phyloP scores from a whole-genome alignment of 495 filamentous ascomycete species.

The Hypoxylon lienhwacheense region DNA sequence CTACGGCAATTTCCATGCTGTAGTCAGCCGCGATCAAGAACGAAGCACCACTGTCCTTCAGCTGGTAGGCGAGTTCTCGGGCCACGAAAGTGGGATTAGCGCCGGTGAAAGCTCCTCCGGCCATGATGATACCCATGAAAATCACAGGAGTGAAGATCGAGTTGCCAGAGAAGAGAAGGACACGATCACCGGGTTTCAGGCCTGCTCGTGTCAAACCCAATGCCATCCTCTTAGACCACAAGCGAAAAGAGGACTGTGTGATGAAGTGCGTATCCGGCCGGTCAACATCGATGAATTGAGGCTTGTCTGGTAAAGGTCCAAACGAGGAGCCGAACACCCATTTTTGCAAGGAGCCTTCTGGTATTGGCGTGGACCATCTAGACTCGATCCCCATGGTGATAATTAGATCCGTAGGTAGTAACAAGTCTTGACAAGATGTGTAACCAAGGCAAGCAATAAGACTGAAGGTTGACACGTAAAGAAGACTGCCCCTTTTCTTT shows the following conservation, averaged over 20 bases:
- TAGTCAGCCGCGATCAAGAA: conserved; percentile 62
- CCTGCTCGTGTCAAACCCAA: conserved; percentile 67
- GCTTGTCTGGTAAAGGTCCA: conserved; percentile 40
- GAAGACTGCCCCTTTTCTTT: too few relatives aligned
- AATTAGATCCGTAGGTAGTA: neutral
- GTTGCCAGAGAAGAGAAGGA: conserved; percentile 73
- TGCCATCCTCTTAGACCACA: conserved; percentile 72
- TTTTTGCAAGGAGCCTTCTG: conserved; percentile 40
- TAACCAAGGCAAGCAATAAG: too few relatives aligned
- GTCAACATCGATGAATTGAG: conserved; percentile 59
- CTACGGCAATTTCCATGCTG: conserved; percentile 61
- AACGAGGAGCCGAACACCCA: conserved; percentile 43
- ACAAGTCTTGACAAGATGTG: too few relatives aligned
- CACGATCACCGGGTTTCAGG: conserved; percentile 67
- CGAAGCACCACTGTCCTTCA: conserved; percentile 67
- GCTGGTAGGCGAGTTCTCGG: conserved; percentile 69
- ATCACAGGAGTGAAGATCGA: conserved; percentile 72
- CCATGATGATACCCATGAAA: conserved; percentile 73
- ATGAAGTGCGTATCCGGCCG: conserved; percentile 50
- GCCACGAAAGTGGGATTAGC: conserved; percentile 76
- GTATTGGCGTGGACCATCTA: conserved; percentile 46
- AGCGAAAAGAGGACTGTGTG: conserved; percentile 56
- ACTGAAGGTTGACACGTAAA: too few relatives aligned
- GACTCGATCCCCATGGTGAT: conserved; percentile 46
- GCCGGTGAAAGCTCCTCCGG: conserved; percentile 77